Conservation (phyloP, 495 filamentous ascomycete genomes). For the Daldinia childiae region DNA sequence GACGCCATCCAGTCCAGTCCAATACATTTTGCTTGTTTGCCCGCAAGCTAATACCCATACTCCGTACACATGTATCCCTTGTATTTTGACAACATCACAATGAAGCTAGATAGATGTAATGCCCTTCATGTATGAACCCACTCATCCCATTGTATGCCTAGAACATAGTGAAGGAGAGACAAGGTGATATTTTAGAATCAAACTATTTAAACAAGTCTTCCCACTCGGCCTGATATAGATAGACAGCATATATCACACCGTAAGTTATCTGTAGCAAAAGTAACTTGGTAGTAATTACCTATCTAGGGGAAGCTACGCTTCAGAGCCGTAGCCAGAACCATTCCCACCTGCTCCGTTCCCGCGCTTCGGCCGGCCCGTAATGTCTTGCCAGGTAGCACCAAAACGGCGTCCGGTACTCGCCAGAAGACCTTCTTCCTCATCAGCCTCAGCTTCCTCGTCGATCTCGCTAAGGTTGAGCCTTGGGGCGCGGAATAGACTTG, state of each 20-base stretch:
- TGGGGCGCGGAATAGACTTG: constrained; percentile 80
- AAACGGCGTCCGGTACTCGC: constrained; percentile 81
- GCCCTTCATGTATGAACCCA: background rate
- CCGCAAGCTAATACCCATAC: constrained; percentile 7
- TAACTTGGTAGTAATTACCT: background rate
- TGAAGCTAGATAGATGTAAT: background rate
- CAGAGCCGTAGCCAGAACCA: constrained; percentile 3
- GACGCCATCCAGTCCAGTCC: constrained; percentile 3
- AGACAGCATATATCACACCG: background rate
- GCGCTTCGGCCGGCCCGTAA: constrained; percentile 63
- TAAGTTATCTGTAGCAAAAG: background rate
- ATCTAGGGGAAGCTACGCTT: background rate
- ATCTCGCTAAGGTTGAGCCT: constrained; percentile 75
- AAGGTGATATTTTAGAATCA: background rate
- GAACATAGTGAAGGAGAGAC: background rate
- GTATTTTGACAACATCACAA: background rate
- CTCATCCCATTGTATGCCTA: background rate
- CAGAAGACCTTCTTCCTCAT: constrained; percentile 91
- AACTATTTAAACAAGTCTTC: background rate
- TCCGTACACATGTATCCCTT: constrained; percentile 24
- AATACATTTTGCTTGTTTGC: constrained; percentile 6
- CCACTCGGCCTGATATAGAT: background rate
- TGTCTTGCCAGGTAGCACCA: constrained; percentile 88
- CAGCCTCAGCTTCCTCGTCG: constrained; percentile 91
- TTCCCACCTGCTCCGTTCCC: constrained; percentile 13